These are phyloP conservation scores for Kregervanrija pseudodelftensis DNA, from an alignment of 805 yeast species.

Conservation along the genomic window DNA sequence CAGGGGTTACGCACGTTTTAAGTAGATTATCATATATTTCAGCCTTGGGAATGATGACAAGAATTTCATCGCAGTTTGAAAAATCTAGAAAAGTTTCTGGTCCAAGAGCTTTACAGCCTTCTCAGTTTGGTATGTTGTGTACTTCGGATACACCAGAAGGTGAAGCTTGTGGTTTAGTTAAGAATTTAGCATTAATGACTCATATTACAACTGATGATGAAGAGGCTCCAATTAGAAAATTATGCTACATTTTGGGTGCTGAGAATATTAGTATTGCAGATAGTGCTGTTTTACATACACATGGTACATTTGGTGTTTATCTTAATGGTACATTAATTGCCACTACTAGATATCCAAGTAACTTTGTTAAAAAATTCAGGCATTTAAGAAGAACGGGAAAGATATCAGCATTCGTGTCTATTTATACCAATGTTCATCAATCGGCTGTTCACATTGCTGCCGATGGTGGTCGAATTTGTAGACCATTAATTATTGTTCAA, in stretches of 20 bases:
- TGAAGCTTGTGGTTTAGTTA: slow-evolving; percentile 98
- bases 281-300: slow-evolving; percentile 71
- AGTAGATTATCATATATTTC: slow-evolving; percentile 87
- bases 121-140: slow-evolving; percentile 98
- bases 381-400: slow-evolving; percentile 75
- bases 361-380: slow-evolving; percentile 75
- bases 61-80: slow-evolving; percentile 98
- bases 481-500: slow-evolving; percentile 87
- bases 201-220: slow-evolving; percentile 98
- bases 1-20: slow-evolving; percentile 96
- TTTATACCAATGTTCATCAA: slow-evolving; percentile 85
- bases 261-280: slow-evolving; percentile 79
- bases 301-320: slow-evolving; percentile 77
- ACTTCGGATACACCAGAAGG: slow-evolving; percentile 99
- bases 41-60: slow-evolving; percentile 98
- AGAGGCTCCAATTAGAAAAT: slow-evolving; percentile 73
- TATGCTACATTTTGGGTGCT: slow-evolving; percentile 81
- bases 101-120: slow-evolving; percentile 97
- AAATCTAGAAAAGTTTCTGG: slow-evolving; percentile 97
- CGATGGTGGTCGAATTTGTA: slow-evolving; percentile 97
- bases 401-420: slow-evolving; percentile 84
- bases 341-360: slow-evolving; percentile 78
- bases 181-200: slow-evolving; percentile 95
- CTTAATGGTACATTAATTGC: slow-evolving; percentile 94
- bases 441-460: slow-evolving; percentile 95